Percentiles rank a stretch among this genome's conserved stretches.
phyloP scores from a whole-genome alignment of 2,329 filamentous ascomycete genomes.

The Hypoxylon sp. region DNA sequence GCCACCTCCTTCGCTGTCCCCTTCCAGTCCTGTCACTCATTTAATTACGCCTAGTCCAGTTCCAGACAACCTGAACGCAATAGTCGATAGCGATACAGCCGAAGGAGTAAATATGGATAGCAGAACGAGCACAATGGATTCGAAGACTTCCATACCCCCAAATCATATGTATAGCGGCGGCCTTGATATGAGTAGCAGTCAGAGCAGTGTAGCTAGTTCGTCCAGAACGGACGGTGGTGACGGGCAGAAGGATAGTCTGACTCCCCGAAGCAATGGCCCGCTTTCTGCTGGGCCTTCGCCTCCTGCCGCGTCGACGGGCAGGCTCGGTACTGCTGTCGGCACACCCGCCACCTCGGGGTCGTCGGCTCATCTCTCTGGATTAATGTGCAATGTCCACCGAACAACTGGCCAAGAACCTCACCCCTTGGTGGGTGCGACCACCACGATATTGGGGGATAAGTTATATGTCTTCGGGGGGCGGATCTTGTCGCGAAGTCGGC shows the following conservation, averaged over 20 bases:
- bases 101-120: constrained; percentile 54
- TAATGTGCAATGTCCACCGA: constrained; percentile 79
- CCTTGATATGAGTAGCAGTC: constrained; percentile 59
- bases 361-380: constrained; percentile 70
- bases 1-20: constrained; percentile 55
- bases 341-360: constrained; percentile 60
- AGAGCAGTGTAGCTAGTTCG: constrained; percentile 59
- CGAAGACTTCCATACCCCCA: constrained; percentile 46
- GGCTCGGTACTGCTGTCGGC: constrained; percentile 54
- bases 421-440: constrained; percentile 92
- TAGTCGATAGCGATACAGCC: constrained; percentile 48
- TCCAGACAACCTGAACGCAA: constrained; percentile 47
- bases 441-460: constrained; percentile 93
- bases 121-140: constrained; percentile 64
- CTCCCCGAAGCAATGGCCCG: constrained; percentile 65
- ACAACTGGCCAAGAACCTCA: constrained; percentile 94
- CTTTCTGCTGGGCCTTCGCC: constrained; percentile 69
- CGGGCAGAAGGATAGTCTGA: constrained; percentile 61
- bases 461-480: constrained; percentile 96
- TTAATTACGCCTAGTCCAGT: constrained; percentile 20
- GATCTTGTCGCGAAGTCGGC: constrained; percentile 84
- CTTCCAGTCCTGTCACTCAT: constrained; percentile 51
- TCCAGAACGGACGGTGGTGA: constrained; percentile 60
- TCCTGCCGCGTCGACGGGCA: constrained; percentile 57
- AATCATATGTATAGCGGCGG: constrained; percentile 54